These are phyloP conservation scores for Apiotrichum veenhuisii DNA, from an alignment of 1,284 basidiomycete species.

Conservation along the genomic window DNA sequence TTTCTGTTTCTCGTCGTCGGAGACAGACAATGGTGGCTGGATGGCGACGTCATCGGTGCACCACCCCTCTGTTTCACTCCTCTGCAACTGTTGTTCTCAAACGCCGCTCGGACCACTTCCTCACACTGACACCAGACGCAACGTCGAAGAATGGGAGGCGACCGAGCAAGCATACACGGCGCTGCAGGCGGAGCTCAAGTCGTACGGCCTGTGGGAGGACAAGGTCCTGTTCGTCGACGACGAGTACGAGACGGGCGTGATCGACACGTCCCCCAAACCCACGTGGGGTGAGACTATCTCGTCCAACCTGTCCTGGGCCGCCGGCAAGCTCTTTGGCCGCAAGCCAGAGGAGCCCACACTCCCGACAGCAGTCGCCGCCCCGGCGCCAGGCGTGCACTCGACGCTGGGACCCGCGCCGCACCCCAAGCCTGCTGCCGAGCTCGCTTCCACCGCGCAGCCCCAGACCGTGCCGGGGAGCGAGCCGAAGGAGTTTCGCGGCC, in stretches of 20 bases:
- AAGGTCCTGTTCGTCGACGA: constrained; percentile 45
- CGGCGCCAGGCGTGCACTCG: constrained; percentile 16
- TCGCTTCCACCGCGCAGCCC: not conserved
- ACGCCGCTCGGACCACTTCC: no score
- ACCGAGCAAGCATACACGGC: constrained; percentile 31
- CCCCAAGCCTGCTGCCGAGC: not conserved
- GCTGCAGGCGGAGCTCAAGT: constrained; percentile 38
- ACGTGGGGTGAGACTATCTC: constrained; percentile 46
- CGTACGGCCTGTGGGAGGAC: constrained; percentile 40
- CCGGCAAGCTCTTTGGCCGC: not conserved
- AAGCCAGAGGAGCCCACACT: not conserved
- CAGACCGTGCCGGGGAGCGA: not conserved
- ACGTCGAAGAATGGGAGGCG: constrained; percentile 42
- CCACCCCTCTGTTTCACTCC: no score
- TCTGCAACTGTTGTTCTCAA: no score
- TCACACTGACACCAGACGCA: no score
- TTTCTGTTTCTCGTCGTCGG: no score
- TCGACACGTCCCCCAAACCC: constrained; percentile 18
- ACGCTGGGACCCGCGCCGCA: constrained; percentile 14
- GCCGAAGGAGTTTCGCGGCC: constrained; percentile 14
- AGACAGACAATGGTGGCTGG: not conserved
- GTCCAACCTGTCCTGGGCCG: constrained; percentile 9
- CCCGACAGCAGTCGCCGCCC: constrained; percentile 14
- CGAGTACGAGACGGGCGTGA: constrained; percentile 39
- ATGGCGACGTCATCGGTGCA: not conserved